These are phyloP conservation scores for Pisolithus tinctorius DNA, from an alignment of 768 basidiomycete species.

Conservation along the genomic window DNA sequence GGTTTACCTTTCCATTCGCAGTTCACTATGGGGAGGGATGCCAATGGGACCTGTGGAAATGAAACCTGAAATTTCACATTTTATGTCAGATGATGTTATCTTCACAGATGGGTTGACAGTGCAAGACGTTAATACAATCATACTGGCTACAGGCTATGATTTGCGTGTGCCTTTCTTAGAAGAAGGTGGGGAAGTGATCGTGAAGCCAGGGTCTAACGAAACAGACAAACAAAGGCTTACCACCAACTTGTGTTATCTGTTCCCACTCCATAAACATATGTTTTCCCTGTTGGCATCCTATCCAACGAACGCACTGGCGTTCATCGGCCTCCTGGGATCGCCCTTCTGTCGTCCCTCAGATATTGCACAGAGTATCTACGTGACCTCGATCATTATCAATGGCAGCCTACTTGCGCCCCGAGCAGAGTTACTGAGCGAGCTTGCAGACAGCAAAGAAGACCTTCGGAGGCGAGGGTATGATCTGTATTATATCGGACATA, in stretches of 20 bases:
- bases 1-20: too few species aligned
- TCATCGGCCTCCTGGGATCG: too few species aligned
- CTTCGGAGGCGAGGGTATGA: slow-evolving; percentile 7
- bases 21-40: too few species aligned
- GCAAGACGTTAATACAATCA: slow-evolving; percentile 36
- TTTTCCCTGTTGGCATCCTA: too few species aligned
- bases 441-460: slow-evolving; percentile 31
- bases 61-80: slow-evolving; percentile 23
- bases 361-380: too few species aligned
- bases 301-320: too few species aligned
- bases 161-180: slow-evolving; percentile 43
- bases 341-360: too few species aligned
- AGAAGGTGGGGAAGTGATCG: slow-evolving; percentile 9
- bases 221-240: too few species aligned
- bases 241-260: too few species aligned
- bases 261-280: too few species aligned
- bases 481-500: slow-evolving; percentile 33
- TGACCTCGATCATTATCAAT: slow-evolving; percentile 30
- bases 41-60: too few species aligned
- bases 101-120: slow-evolving; percentile 41
- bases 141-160: slow-evolving; percentile 54
- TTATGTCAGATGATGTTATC: slow-evolving; percentile 36
- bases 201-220: too few species aligned
- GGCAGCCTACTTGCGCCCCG: slow-evolving; percentile 35
- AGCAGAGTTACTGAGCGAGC: slow-evolving; percentile 32